These are phyloP conservation scores for Thozetella sp. DNA, from an alignment of 495 filamentous ascomycete genomes.

Conservation along the genomic window DNA sequence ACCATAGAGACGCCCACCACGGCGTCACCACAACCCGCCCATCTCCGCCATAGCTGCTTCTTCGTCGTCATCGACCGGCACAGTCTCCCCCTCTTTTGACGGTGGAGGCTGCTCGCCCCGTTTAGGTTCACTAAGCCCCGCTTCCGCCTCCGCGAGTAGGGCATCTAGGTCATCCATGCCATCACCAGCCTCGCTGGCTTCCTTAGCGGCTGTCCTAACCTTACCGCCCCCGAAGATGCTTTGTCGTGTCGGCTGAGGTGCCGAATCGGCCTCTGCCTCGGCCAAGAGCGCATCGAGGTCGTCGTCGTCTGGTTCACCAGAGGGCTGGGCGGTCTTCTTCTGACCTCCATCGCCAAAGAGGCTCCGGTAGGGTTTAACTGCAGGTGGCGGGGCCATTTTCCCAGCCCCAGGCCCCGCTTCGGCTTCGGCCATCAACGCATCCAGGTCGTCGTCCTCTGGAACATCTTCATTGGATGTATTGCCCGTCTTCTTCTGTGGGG, in stretches of 20 bases:
- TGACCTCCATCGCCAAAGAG: conserved; percentile 28
- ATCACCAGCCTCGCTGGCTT: conserved; percentile 14
- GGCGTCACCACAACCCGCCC: conserved; percentile 57
- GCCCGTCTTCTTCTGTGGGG: conserved; percentile 20
- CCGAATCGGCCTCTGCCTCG: conserved; percentile 36
- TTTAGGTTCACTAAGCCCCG: conserved; percentile 6
- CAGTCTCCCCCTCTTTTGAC: conserved; percentile 9
- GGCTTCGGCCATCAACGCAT: conserved; percentile 50
- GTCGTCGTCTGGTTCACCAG: conserved; percentile 41
- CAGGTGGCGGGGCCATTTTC: background rate
- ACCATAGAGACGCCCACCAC: too few species aligned
- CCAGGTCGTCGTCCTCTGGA: conserved; percentile 50
- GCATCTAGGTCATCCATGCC: conserved; percentile 48
- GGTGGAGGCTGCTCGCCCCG: background rate
- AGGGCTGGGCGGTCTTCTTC: conserved; percentile 1
- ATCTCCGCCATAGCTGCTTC: conserved; percentile 72
- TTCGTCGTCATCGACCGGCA: conserved; percentile 47
- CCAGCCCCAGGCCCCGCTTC: conserved; percentile 26
- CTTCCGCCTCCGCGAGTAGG: conserved; percentile 46
- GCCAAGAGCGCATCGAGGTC: conserved; percentile 56
- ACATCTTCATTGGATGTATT: conserved; percentile 24
- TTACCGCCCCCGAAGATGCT: conserved; percentile 21
- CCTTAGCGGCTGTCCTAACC: background rate
- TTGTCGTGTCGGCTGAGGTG: conserved; percentile 3
- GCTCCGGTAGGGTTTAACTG: conserved; percentile 12